Evolutionary conservation across 495 filamentous ascomycete genomes (phyloP).

Genomic region (Aspergillus sclerotioniger): DNA sequence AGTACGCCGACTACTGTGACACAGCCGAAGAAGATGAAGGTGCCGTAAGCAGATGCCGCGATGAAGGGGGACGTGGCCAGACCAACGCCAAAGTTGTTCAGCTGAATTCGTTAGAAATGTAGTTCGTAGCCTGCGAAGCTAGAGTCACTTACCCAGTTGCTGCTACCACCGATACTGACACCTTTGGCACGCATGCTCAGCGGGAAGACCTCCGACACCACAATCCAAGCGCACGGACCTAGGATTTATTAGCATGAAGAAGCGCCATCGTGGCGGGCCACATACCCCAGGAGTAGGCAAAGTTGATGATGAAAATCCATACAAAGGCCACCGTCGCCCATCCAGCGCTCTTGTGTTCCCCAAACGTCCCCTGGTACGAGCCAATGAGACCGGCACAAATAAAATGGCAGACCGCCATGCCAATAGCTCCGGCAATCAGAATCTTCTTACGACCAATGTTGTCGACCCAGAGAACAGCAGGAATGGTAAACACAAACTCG

Average conservation of each 20-base stretch:
- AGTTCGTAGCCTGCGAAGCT: not conserved
- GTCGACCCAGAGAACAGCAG: constrained; percentile 73
- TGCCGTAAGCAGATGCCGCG: constrained; percentile 31
- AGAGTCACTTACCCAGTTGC: constrained; percentile 37
- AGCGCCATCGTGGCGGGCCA: too few species aligned
- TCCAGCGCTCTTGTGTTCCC: constrained; percentile 48
- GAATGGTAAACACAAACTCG: constrained; percentile 68
- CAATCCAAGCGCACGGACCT: constrained; percentile 45
- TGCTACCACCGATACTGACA: constrained; percentile 40
- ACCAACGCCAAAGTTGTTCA: constrained; percentile 49
- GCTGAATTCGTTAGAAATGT: constrained; percentile 30
- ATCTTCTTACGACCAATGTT: constrained; percentile 70
- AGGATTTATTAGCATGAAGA: not conserved
- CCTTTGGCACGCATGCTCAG: constrained; percentile 45
- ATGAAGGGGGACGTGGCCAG: constrained; percentile 41
- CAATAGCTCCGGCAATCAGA: constrained; percentile 68
- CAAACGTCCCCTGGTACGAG: constrained; percentile 31
- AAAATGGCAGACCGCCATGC: constrained; percentile 63
- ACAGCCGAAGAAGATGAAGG: constrained; percentile 49
- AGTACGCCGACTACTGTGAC: constrained; percentile 47
- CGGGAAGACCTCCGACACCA: constrained; percentile 47
- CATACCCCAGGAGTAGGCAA: constrained; percentile 45
- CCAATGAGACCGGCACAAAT: constrained; percentile 46
- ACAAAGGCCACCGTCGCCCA: constrained; percentile 50
- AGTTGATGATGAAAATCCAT: constrained; percentile 45